Percentiles rank a stretch among this genome's conserved stretches.
Conservation (phyloP, 495 filamentous ascomycete species). For the Clohesyomyces aquaticus region DNA sequence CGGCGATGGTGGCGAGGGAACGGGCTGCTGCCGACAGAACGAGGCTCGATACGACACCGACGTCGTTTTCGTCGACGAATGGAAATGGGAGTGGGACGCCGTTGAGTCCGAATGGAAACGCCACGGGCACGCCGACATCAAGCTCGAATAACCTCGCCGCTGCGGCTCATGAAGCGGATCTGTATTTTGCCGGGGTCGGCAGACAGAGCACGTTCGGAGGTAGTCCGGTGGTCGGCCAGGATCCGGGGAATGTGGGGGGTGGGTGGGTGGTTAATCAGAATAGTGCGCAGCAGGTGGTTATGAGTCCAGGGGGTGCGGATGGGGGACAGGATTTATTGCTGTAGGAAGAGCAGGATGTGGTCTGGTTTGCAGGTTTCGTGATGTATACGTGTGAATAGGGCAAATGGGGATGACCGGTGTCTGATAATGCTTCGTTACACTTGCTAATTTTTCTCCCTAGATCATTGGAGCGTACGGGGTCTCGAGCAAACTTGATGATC, state of each 20-base stretch:
- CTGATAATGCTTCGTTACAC: no score
- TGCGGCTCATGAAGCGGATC: conserved; percentile 46
- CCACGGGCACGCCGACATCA: neutral
- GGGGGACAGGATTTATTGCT: conserved; percentile 50
- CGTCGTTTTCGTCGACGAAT: conserved; percentile 51
- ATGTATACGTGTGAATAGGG: no score
- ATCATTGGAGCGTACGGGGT: no score
- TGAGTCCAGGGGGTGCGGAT: conserved; percentile 53
- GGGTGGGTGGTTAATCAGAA: conserved; percentile 71
- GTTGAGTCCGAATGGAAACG: conserved; percentile 1
- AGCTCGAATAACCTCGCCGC: conserved; percentile 15
- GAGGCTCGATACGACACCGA: conserved; percentile 17
- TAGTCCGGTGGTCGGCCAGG: conserved; percentile 43
- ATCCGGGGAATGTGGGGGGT: conserved; percentile 41
- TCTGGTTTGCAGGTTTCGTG: neutral
- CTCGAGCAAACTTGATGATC: no score
- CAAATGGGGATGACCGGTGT: neutral
- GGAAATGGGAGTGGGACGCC: conserved; percentile 13
- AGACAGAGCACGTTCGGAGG: conserved; percentile 50
- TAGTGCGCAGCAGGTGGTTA: conserved; percentile 61
- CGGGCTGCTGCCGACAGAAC: conserved; percentile 24
- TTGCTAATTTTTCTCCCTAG: no score
- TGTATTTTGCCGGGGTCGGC: conserved; percentile 52
- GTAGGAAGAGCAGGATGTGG: neutral
- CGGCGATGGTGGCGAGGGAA: conserved; percentile 53